phyloP scores from a whole-genome alignment of 768 basidiomycete genomes.

The Russula dissimulans region DNA sequence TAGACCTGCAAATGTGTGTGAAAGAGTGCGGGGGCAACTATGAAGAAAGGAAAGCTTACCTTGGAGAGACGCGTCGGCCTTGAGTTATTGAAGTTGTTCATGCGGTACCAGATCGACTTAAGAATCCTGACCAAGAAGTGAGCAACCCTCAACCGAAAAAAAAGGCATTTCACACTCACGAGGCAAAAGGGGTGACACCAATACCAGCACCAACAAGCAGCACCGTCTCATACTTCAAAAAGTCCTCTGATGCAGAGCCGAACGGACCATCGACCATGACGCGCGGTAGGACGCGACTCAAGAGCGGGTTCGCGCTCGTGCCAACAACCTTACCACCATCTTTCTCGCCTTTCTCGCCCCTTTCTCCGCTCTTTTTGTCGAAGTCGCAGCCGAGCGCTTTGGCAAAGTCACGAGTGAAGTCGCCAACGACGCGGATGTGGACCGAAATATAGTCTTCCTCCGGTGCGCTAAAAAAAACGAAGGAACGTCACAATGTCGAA shows the following conservation, averaged over 20 bases:
- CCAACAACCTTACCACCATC: slow-evolving; percentile 50
- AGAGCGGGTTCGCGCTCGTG: slow-evolving; percentile 43
- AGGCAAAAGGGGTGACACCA: slow-evolving; percentile 93
- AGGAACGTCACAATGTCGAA: neutral
- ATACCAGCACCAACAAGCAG: slow-evolving; percentile 91
- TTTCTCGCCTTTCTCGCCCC: slow-evolving; percentile 32
- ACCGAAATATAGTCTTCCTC: slow-evolving; percentile 94
- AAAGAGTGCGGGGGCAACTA: neutral
- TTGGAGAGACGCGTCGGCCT: slow-evolving; percentile 81
- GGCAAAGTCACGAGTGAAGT: slow-evolving; percentile 80
- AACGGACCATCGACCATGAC: slow-evolving; percentile 97
- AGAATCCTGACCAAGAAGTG: slow-evolving; percentile 43
- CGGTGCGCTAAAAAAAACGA: slow-evolving; percentile 50
- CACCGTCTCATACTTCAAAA: slow-evolving; percentile 81
- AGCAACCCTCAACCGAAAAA: neutral
- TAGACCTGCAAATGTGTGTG: slow-evolving; percentile 40
- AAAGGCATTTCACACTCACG: slow-evolving; percentile 44
- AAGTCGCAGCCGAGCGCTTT: slow-evolving; percentile 81
- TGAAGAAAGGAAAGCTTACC: slow-evolving; percentile 28
- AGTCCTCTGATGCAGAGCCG: slow-evolving; percentile 87
- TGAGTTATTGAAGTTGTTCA: slow-evolving; percentile 74
- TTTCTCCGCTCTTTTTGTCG: slow-evolving; percentile 38
- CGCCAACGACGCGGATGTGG: slow-evolving; percentile 87
- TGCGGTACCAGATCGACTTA: slow-evolving; percentile 92
- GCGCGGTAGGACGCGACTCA: slow-evolving; percentile 73